Evolutionary conservation across 176 grass and related monocot genomes (phyloP).

Genomic region (Luzula sylvatica): DNA sequence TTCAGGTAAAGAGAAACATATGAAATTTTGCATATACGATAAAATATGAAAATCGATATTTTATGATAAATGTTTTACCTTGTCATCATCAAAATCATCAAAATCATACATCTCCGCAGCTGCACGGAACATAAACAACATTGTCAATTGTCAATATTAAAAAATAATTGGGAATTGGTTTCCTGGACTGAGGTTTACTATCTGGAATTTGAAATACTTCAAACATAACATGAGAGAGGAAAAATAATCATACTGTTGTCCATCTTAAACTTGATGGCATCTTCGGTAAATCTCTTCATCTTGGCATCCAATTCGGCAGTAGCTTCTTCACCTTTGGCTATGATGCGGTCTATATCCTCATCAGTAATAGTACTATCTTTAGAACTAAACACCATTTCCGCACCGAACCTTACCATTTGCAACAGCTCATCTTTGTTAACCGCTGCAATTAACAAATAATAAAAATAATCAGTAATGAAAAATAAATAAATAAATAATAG

Average conservation of each 20-base stretch:
- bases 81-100: constrained; percentile 96
- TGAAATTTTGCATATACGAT: neutral
- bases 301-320: constrained; percentile 95
- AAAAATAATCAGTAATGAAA: constrained; percentile 21
- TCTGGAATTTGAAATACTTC: neutral
- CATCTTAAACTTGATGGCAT: constrained; percentile 99
- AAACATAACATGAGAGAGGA: constrained; percentile 2
- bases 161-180: no score
- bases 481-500: neutral
- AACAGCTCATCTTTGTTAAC: constrained; percentile 96
- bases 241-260: constrained; percentile 64
- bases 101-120: constrained; percentile 97
- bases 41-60: constrained; percentile 1
- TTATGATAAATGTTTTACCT: constrained; percentile 45
- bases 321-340: constrained; percentile 95
- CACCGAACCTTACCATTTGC: constrained; percentile 99
- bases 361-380: constrained; percentile 98
- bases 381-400: constrained; percentile 99
- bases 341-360: constrained; percentile 93
- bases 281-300: constrained; percentile 99
- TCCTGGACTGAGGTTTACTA: neutral
- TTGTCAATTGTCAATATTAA: no score
- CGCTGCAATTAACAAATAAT: constrained; percentile 44
- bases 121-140: constrained; percentile 27
- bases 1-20: constrained; percentile 17